phyloP scores from a whole-genome alignment of 2,329 filamentous ascomycete species.

The Aspergillus proliferans region DNA sequence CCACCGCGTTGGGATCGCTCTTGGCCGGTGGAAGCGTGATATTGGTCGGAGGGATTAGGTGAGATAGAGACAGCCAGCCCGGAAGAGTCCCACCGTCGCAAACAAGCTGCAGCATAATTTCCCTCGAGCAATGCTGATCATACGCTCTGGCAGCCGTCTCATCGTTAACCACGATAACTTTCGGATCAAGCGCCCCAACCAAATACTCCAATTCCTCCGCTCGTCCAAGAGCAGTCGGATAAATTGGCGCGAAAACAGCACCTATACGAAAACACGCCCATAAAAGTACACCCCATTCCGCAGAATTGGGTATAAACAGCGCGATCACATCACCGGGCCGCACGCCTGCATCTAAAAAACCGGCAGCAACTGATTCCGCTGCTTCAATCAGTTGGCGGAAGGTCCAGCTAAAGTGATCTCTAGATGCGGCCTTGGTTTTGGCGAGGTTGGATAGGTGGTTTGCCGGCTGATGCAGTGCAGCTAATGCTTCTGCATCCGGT shows the following conservation, averaged over 20 bases:
- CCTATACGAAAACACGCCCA: background rate
- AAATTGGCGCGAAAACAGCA: background rate
- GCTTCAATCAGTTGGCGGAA: background rate
- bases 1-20: background rate
- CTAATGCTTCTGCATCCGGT: background rate
- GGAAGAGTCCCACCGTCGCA: background rate
- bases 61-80: background rate
- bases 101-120: background rate
- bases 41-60: background rate
- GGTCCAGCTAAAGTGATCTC: background rate
- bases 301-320: background rate
- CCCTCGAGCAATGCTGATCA: background rate
- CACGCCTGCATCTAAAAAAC: background rate
- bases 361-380: background rate
- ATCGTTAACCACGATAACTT: background rate
- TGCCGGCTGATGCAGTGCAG: background rate
- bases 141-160: background rate
- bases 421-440: background rate
- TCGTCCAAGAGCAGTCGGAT: background rate
- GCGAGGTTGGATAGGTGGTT: background rate
- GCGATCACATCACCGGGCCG: background rate
- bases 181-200: background rate
- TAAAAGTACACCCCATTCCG: background rate
- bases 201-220: background rate
- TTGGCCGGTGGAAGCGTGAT: background rate